Conservation (phyloP, 208 protist species). For the Polymyxa betae region DNA sequence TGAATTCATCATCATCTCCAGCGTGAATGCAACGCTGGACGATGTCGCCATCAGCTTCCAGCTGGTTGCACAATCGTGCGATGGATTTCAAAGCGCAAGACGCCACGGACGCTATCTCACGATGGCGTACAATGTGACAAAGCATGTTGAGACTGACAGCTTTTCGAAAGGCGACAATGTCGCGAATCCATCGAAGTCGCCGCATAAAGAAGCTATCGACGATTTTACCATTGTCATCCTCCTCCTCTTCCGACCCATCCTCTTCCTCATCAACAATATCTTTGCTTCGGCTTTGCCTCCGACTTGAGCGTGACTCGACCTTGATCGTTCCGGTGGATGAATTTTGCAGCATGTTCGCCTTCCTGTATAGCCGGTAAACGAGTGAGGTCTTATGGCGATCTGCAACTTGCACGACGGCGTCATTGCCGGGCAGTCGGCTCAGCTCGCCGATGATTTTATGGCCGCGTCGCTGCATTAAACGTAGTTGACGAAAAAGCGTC, state of each 20-base stretch:
- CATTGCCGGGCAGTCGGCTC: neutral
- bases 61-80: neutral
- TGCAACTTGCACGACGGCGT: conserved; percentile 37
- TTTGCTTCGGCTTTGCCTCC: neutral
- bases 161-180: neutral
- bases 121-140: neutral
- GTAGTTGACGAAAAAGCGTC: conserved; percentile 28
- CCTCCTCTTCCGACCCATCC: conserved; percentile 10
- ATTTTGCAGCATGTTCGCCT: neutral
- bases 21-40: neutral
- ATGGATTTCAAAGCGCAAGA: neutral
- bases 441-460: conserved; percentile 24
- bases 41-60: neutral
- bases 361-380: neutral
- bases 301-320: neutral
- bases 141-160: neutral
- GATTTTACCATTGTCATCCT: neutral
- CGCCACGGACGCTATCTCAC: neutral
- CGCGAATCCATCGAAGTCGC: conserved; percentile 34
- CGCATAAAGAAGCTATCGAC: neutral
- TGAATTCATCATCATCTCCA: neutral
- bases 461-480: neutral
- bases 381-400: conserved; percentile 5
- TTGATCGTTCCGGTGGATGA: neutral
- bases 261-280: neutral